These are phyloP conservation scores for Geum urbanum DNA, from an alignment of 306 rosid genomes.

Conservation along the genomic window DNA sequence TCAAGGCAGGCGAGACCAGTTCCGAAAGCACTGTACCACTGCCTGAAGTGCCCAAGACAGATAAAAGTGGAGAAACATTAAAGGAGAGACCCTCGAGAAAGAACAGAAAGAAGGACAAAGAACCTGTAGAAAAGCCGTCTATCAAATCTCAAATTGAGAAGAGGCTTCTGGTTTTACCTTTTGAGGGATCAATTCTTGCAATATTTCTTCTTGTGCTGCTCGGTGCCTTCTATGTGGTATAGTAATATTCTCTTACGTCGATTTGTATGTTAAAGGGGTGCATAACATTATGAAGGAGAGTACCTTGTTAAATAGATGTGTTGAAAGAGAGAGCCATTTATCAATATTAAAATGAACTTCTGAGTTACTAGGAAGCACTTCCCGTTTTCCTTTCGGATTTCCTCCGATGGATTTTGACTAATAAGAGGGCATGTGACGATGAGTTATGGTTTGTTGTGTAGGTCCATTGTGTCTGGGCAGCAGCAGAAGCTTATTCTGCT, in stretches of 20 bases:
- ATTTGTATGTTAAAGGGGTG: slow-evolving; percentile 5
- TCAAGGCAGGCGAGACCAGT: slow-evolving; percentile 60
- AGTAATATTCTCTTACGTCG: slow-evolving; percentile 12
- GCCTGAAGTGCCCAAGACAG: slow-evolving; percentile 54
- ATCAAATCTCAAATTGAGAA: slow-evolving; percentile 55
- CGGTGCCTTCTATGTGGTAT: slow-evolving; percentile 99
- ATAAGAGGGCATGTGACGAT: slow-evolving; percentile 1
- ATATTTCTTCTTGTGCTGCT: slow-evolving; percentile 76
- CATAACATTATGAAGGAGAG: not conserved
- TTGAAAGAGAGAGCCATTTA: not conserved
- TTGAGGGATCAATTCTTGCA: slow-evolving; percentile 76
- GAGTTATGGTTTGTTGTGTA: slow-evolving; percentile 29
- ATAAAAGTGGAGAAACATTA: slow-evolving; percentile 54
- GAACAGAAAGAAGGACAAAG: slow-evolving; percentile 82
- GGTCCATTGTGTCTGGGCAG: slow-evolving; percentile 99
- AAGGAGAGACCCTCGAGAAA: slow-evolving; percentile 79
- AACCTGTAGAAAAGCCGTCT: slow-evolving; percentile 65
- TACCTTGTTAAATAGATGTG: not conserved
- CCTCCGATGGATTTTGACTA: not conserved
- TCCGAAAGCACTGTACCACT: slow-evolving; percentile 43
- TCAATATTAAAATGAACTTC: not conserved
- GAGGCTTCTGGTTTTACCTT: slow-evolving; percentile 91
- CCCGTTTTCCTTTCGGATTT: not conserved
- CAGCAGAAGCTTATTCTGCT: slow-evolving; percentile 99
- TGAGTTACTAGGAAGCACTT: not conserved